Conservation (phyloP, 129 eudicot species). For the Heracleum sosnowskyi region DNA sequence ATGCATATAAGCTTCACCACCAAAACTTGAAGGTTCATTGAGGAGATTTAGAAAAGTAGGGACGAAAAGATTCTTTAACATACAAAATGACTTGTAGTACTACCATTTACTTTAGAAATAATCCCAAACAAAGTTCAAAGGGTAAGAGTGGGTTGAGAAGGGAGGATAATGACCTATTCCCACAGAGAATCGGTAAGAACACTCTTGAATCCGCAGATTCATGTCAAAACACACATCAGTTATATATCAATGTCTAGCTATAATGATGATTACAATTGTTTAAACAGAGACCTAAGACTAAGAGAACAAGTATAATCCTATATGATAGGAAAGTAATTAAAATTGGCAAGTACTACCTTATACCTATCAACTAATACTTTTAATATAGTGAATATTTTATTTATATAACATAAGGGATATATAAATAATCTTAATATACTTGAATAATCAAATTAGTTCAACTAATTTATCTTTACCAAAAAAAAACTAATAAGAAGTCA, state of each 20-base stretch:
- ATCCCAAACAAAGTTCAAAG: not conserved
- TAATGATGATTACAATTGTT: not conserved
- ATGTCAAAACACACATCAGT: not conserved
- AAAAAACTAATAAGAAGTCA: too few relatives aligned
- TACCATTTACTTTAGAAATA: not conserved
- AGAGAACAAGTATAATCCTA: not conserved
- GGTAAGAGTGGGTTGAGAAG: not conserved
- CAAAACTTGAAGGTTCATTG: not conserved
- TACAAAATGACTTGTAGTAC: not conserved
- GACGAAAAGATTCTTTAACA: not conserved
- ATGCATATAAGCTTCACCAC: not conserved
- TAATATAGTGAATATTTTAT: not conserved
- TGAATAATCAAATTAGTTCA: too few relatives aligned
- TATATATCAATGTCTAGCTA: not conserved
- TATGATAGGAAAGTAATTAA: not conserved
- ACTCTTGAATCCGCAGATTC: not conserved
- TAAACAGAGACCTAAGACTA: not conserved
- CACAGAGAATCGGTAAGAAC: not conserved
- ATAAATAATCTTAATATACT: too few relatives aligned
- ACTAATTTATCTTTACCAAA: too few relatives aligned
- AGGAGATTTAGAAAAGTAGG: not conserved
- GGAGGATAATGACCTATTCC: not conserved
- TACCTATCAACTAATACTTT: not conserved
- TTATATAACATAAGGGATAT: not conserved
- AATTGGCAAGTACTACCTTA: not conserved